Conservation (phyloP, 352 stramenopile species). For the Pythium periplocum region DNA sequence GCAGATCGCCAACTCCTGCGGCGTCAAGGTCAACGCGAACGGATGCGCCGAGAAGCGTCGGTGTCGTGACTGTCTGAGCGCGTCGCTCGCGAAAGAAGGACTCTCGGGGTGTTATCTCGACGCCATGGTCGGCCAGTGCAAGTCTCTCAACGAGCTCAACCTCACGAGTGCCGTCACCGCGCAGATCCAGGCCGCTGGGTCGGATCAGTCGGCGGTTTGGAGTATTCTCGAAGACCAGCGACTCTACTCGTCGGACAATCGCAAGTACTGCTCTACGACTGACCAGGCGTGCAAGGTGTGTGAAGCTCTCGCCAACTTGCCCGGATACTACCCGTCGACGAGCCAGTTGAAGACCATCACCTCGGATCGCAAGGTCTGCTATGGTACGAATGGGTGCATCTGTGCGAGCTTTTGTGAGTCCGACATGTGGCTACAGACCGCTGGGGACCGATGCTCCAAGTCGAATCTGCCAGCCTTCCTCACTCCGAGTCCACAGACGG, state of each 20-base stretch:
- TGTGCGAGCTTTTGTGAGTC: slow-evolving; percentile 15
- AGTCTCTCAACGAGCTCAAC: slow-evolving; percentile 9
- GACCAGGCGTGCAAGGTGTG: slow-evolving; percentile 16
- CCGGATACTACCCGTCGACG: slow-evolving; percentile 13
- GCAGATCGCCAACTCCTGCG: slow-evolving; percentile 10
- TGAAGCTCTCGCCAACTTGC: slow-evolving; percentile 11
- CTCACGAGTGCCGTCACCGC: neutral
- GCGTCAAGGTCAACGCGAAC: slow-evolving; percentile 10
- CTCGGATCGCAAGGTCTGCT: slow-evolving; percentile 19
- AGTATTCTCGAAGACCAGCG: slow-evolving; percentile 6
- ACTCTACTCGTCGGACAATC: slow-evolving; percentile 8
- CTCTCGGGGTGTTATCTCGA: slow-evolving; percentile 17
- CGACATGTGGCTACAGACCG: slow-evolving; percentile 5
- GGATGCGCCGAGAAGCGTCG: slow-evolving; percentile 19
- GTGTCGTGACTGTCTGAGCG: slow-evolving; percentile 16
- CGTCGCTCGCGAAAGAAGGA: slow-evolving; percentile 4
- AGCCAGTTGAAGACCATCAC: slow-evolving; percentile 18
- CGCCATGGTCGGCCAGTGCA: slow-evolving; percentile 7
- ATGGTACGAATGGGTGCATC: slow-evolving; percentile 17
- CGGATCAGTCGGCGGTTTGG: no score
- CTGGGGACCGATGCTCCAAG: slow-evolving; percentile 10
- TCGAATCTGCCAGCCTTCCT: slow-evolving; percentile 8
- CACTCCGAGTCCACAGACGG: slow-evolving; percentile 9
- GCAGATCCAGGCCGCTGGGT: no score
- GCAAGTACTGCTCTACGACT: slow-evolving; percentile 14